These are phyloP conservation scores for Trypanosoma theileri DNA, from an alignment of 208 protist genomes.

Conservation along the genomic window DNA sequence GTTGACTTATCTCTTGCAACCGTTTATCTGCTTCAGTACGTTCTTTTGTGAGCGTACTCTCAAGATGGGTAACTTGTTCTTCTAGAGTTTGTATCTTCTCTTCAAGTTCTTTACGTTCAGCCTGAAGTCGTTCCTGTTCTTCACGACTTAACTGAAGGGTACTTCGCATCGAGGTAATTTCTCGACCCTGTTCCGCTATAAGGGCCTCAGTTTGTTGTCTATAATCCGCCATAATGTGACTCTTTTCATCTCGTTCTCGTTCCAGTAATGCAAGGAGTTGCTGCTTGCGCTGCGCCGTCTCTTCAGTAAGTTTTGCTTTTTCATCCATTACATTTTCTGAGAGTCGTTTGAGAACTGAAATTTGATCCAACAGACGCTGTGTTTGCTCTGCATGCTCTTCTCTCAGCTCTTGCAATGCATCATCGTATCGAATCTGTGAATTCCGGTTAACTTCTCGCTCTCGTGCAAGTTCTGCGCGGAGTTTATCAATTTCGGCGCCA, in stretches of 20 bases:
- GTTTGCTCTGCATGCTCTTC: constrained; percentile 66
- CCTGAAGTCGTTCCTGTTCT: constrained; percentile 40
- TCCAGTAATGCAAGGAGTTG: constrained; percentile 74
- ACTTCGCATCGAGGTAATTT: constrained; percentile 74
- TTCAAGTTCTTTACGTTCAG: constrained; percentile 37
- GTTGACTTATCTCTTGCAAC: constrained; percentile 45
- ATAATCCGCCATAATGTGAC: constrained; percentile 87
- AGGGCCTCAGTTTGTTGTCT: constrained; percentile 85
- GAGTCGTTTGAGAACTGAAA: constrained; percentile 70
- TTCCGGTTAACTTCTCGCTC: constrained; percentile 45
- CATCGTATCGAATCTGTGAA: constrained; percentile 43
- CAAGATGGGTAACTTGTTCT: constrained; percentile 34
- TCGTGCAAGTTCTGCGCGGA: constrained; percentile 59
- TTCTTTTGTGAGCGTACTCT: constrained; percentile 28
- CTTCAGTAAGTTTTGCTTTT: constrained; percentile 54
- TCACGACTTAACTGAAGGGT: constrained; percentile 52
- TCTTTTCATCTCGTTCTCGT: constrained; percentile 83
- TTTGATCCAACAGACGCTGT: constrained; percentile 77
- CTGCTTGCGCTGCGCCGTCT: constrained; percentile 62
- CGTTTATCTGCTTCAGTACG: constrained; percentile 41
- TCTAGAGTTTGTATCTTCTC: constrained; percentile 40
- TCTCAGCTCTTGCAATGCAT: constrained; percentile 42
- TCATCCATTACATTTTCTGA: constrained; percentile 76
- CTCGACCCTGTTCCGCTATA: constrained; percentile 80
- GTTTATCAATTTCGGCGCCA: constrained; percentile 45